Evolutionary conservation across 108 stramenopile genomes (phyloP).

Genomic region (Fistulifera pelliculosa): DNA sequence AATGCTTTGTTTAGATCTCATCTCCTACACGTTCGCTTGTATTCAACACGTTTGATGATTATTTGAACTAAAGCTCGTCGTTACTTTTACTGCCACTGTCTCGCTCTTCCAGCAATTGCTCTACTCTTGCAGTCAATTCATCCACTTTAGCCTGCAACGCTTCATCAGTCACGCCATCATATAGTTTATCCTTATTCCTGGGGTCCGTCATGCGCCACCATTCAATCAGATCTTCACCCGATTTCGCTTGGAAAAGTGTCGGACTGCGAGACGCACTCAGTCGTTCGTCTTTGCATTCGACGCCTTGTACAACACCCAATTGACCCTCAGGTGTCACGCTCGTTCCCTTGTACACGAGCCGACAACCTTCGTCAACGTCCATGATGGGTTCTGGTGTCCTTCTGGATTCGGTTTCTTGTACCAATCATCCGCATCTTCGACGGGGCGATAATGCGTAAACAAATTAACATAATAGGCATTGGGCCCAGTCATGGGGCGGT

Average conservation of each 20-base stretch:
- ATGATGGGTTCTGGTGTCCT: conserved; percentile 51
- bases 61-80: too few species aligned
- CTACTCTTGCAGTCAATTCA: too few species aligned
- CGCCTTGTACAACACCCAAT: conserved; percentile 31
- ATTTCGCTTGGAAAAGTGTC: conserved; percentile 33
- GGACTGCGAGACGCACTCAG: conserved; percentile 50
- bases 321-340: conserved; percentile 17
- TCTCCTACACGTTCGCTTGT: too few species aligned
- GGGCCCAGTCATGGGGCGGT: conserved; percentile 73
- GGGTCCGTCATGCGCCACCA: conserved; percentile 54
- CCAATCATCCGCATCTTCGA: conserved; percentile 35
- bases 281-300: conserved; percentile 56
- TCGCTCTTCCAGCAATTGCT: too few species aligned
- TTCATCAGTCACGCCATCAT: too few species aligned
- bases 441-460: conserved; percentile 88
- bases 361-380: conserved; percentile 43
- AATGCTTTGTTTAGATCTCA: too few species aligned
- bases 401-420: conserved; percentile 45
- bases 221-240: conserved; percentile 47
- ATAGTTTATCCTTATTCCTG: conserved; percentile 1
- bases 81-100: too few species aligned
- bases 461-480: conserved; percentile 61
- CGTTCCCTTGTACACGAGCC: conserved; percentile 33
- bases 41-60: too few species aligned
- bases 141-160: too few species aligned